Percentiles rank a stretch among this genome's conserved stretches.
Evolutionary conservation across 176 grass and related monocot species (phyloP).

Genomic region (Eremochloa ophiuroides): DNA sequence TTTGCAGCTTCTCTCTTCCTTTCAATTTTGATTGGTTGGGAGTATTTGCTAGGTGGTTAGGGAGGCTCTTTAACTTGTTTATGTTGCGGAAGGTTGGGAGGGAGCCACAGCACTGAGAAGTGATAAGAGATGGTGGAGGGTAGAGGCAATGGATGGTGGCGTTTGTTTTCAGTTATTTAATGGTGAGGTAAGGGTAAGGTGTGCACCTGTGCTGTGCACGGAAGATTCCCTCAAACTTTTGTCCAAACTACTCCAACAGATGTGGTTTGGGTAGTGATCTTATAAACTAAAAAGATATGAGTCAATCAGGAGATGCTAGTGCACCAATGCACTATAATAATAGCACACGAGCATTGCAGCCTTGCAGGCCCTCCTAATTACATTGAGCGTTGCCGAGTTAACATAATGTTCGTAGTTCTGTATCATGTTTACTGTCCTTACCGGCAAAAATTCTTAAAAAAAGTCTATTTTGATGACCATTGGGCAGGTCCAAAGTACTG

Average conservation of each 20-base stretch:
- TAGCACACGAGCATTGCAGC: not conserved
- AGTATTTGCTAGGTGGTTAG: constrained; percentile 20
- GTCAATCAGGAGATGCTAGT: not conserved
- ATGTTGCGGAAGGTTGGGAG: constrained; percentile 22
- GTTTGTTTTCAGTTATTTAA: constrained; percentile 37
- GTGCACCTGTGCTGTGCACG: constrained; percentile 10
- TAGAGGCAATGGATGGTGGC: constrained; percentile 25
- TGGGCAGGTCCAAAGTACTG: not conserved
- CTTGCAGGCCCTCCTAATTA: not conserved
- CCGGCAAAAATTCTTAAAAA: not conserved
- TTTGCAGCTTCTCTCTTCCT: not conserved
- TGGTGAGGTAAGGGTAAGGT: constrained; percentile 6
- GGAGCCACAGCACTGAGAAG: not conserved
- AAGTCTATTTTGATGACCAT: not conserved
- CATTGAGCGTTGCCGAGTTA: not conserved
- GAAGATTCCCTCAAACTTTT: constrained; percentile 38
- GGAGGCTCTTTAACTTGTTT: constrained; percentile 4
- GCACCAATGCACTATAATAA: too few species aligned
- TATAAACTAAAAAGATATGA: not conserved
- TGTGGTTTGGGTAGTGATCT: not conserved
- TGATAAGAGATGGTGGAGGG: not conserved
- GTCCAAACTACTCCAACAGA: constrained; percentile 26
- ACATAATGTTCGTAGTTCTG: not conserved
- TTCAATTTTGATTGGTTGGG: not conserved
- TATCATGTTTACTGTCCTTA: too few species aligned